Evolutionary conservation across 2,329 filamentous ascomycete genomes (phyloP), one percentile per base, ranked within the genome.

Genomic region (Fusarium gaditjirri): DNA sequence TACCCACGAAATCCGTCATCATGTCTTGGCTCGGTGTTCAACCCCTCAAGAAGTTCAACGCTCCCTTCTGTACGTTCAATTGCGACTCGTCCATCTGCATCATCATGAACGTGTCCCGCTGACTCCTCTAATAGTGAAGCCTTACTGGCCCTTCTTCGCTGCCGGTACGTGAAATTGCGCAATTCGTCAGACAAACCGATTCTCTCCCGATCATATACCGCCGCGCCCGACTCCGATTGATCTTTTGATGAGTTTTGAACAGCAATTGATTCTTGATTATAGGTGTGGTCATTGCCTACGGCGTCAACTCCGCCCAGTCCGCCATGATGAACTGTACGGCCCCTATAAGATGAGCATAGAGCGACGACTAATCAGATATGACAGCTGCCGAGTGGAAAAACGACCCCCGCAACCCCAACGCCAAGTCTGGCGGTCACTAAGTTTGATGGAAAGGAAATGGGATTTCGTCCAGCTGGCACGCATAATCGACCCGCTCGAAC

Each of bases 371-470:
- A 81, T 75, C 50, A 66, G 67, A 66, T 68, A 49, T 31, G 53
- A 73, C 78, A 98, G 95, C 91, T 87, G 93, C 93, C 78, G 94
- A 98, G 87, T 98, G 90, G 90, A 97, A 95, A 91, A 97, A 97
- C 88, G 95, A 98, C 86, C 94, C 95, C 76, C 91, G 95, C 84
- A 98, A 98, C 90, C 91, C 91, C 75, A 86, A 87, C 78, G 84
- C 83, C 76, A 88, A 86, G 82, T 76, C 81, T 62, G 81, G 80
- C 50, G 79, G 78, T 61, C 86, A 88, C 81, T 88, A 87, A 80
- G 61, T 57, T 57, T 41, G 55, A 66, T 59, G 64, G 60, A 64
- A 65, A 68, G 61, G 68, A 73, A 60, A 73, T 65, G 61, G 68
- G 72, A 70, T 71, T 75, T 74, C 67, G 71, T 70, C 64, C 61